Base-by-base conservation (phyloP, 169 alveolate genomes). In the Eimeria acervulina region DNA sequence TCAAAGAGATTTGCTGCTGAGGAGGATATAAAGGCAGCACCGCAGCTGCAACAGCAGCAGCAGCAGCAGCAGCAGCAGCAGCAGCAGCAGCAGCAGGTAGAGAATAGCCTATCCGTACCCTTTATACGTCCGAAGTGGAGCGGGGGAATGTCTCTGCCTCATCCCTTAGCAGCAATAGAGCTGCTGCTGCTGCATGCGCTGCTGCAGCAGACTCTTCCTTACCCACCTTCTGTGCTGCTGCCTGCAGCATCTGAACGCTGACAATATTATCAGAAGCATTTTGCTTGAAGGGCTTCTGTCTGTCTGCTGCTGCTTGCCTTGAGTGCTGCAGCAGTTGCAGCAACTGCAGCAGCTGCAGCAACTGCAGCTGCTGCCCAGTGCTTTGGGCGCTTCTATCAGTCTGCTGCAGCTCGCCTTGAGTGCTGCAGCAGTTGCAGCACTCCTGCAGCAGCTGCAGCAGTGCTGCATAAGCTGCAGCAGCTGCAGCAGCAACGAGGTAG, bases 51-150 rank as follows among this genome's bases (percentile, higher is more conserved):
- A n/a, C n/a, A n/a, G n/a, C n/a, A n/a, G n/a, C n/a, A n/a, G n/a
- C n/a, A n/a, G n/a, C n/a, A n/a, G 38, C 76, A 63, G 38, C 76
- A 63, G 76, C 38, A 28, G 76, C 76, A 63, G 76, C 76, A 63
- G 76, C 76, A 28, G n/a, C 38, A 21, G n/a, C 38, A 63, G 76
- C 76, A 63, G 76, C 31, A 28, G 17, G 31, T 26, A 26, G 38
- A 21, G n/a, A 28, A 5, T 31, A 31, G 81, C 42, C 17, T 68
- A 36, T 23, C 38, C 8, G 81, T 68, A 13, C 81, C 81, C 81
- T 68, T 7, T 23, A 36, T 68, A 31, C 10, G 21, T 23, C 81
- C 81, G 21, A 68, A 68, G 42, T 68, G 81, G 81, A 36, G 44
- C 42, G 81, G 81, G 6, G 81, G 81, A 10, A 15, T 28, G 81